Evolutionary conservation across 352 stramenopile genomes (phyloP).

Genomic region (Globisporangium radiosum): DNA sequence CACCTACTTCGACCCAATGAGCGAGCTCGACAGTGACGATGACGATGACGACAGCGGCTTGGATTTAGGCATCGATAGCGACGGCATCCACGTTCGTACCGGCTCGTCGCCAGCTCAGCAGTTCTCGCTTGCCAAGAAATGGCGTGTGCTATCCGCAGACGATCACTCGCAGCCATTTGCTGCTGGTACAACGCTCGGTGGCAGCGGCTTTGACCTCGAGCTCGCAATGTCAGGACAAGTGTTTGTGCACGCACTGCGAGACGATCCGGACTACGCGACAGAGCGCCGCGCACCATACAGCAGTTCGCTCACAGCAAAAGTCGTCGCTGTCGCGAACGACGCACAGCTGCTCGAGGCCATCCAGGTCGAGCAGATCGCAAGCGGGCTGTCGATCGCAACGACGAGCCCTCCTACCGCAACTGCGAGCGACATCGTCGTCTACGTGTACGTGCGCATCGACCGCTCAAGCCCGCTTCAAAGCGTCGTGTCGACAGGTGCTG

Average conservation of each 20-base stretch:
- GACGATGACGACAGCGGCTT: no score
- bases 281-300: not conserved
- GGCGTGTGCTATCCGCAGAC: no score
- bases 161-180: no score
- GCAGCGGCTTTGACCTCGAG: not conserved
- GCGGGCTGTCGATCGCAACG: slow-evolving; percentile 1
- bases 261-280: slow-evolving; percentile 2
- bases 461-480: not conserved
- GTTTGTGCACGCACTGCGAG: slow-evolving; percentile 5
- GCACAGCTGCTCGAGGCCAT: slow-evolving; percentile 2
- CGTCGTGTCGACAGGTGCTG: slow-evolving; percentile 1
- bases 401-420: not conserved
- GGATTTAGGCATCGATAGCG: no score
- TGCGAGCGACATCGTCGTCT: not conserved
- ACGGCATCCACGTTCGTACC: no score
- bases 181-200: no score
- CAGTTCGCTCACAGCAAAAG: not conserved
- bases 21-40: no score
- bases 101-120: no score
- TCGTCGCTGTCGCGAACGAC: slow-evolving; percentile 6
- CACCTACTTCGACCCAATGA: no score
- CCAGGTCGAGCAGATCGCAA: not conserved
- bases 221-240: not conserved
- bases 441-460: not conserved
- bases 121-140: no score